Base-by-base conservation (phyloP, 2,329 filamentous ascomycete genomes). In the Fusarium xyrophilum region DNA sequence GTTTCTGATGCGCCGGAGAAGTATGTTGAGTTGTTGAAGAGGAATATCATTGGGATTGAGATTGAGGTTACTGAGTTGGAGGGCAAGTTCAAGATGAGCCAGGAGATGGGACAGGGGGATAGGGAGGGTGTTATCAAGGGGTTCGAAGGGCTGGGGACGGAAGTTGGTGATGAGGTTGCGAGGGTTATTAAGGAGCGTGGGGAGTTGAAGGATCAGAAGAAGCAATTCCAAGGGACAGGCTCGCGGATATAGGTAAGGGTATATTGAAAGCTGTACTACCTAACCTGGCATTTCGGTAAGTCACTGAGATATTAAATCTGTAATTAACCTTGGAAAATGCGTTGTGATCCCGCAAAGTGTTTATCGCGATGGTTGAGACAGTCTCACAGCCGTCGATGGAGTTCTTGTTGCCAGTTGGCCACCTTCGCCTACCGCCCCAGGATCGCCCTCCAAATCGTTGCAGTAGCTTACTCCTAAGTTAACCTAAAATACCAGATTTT, bases 71-170 rank as follows among this genome's bases (percentile, higher is more conserved):
- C 82, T 0, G 74, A 81, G 21, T 73, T 90, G 21, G 83, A 85
- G 51, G 87, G 88, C 6, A 89, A 88, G 77, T 88, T 85, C 64
- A 90, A 90, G 79, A 88, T 89, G 87, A 89, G 85, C 64, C 88
- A 90, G 77, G 88, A 90, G 70, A 79, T 82, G 79, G 58, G 73
- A 1, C 63, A 75, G 2, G 86, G 81, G 0, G 88, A 90, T 72
- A 74, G 82, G 1, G 75, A 84, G 13, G 88, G 89, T 1, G 82
- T 90, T 3, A 76, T 88, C 3, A 69, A 83, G 1, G 88, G 89
- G 0, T 89, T 91, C 65, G 75, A 78, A 44, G 53, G 25, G 0
- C 33, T 81, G 36, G 70, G 60, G 0, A 73, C 77, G 0, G 77
- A 79, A 0, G 44, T 69, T 19, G 78, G 70, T 0, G 56, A 61